A percentile compares a stretch with the other conserved stretches of the same genome.
phyloP scores from a whole-genome alignment of 1,284 basidiomycete genomes.

The Heterobasidion occidentale region DNA sequence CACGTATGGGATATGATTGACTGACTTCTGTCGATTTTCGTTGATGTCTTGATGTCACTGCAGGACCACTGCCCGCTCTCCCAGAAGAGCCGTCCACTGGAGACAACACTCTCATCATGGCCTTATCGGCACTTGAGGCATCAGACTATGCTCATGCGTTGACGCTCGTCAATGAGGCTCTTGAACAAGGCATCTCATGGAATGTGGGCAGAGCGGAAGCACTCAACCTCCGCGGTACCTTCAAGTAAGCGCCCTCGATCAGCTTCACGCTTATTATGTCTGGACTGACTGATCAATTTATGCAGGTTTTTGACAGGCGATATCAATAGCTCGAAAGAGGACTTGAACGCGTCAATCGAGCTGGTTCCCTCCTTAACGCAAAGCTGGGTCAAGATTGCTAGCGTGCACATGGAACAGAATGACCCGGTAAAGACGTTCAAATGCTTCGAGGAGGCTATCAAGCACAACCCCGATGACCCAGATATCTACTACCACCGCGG shows the following conservation, averaged over 20 bases:
- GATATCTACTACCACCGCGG: conserved; percentile 99
- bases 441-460: conserved; percentile 88
- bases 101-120: conserved; percentile 78
- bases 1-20: conserved; percentile 42
- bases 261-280: neutral
- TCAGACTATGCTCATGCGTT: conserved; percentile 85
- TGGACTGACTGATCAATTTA: neutral
- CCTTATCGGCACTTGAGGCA: conserved; percentile 79
- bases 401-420: conserved; percentile 95
- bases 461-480: conserved; percentile 78
- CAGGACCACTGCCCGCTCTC: conserved; percentile 65
- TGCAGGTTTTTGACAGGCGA: conserved; percentile 83
- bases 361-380: conserved; percentile 79
- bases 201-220: conserved; percentile 79
- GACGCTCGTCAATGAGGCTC: conserved; percentile 76
- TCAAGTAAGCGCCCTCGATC: conserved; percentile 52
- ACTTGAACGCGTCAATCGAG: conserved; percentile 75
- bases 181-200: conserved; percentile 84
- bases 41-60: neutral
- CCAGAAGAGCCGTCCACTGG: conserved; percentile 76
- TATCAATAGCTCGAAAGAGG: conserved; percentile 77
- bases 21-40: conserved; percentile 1
- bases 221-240: conserved; percentile 91
- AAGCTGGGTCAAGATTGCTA: conserved; percentile 94
- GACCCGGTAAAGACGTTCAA: conserved; percentile 77